These are phyloP conservation scores for Drechslerella dactyloides DNA, from an alignment of 2,329 filamentous ascomycete species.

Conservation along the genomic window DNA sequence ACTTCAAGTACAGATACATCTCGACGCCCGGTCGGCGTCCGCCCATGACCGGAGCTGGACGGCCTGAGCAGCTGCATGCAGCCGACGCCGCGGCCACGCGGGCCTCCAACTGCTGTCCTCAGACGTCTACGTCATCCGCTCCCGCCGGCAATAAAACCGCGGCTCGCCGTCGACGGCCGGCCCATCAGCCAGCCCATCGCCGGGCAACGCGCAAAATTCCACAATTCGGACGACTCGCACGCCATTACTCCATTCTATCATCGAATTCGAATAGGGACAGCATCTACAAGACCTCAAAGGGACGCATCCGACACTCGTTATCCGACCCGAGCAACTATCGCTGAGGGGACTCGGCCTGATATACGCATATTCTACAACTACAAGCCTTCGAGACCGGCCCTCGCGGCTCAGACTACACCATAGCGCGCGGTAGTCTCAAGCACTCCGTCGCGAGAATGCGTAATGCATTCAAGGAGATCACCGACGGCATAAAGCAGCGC, in stretches of 20 bases:
- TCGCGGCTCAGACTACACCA: conserved; percentile 6
- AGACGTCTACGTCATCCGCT: conserved; percentile 37
- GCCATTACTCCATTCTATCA: background rate
- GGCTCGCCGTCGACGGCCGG: conserved; percentile 12
- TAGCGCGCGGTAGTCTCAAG: conserved; percentile 22
- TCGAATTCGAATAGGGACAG: too few species aligned
- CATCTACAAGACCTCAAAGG: too few species aligned
- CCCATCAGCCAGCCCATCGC: conserved; percentile 10
- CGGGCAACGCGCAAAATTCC: conserved; percentile 47
- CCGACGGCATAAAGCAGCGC: conserved; percentile 32
- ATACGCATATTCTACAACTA: background rate
- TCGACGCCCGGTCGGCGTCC: too few species aligned
- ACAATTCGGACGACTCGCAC: conserved; percentile 9
- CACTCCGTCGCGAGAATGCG: conserved; percentile 22
- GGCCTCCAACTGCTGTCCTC: background rate
- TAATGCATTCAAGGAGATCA: conserved; percentile 39
- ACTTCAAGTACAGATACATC: too few species aligned
- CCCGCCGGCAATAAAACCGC: conserved; percentile 5
- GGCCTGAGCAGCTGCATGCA: too few species aligned
- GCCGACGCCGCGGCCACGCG: too few species aligned
- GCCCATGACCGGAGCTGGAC: too few species aligned
- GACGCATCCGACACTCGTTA: conserved; percentile 2
- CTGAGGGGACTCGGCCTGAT: background rate
- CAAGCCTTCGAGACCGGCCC: background rate
- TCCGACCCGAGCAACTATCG: background rate